These are phyloP conservation scores for Scutellaria baicalensis DNA, from an alignment of 257 asterid genomes.

Conservation along the genomic window DNA sequence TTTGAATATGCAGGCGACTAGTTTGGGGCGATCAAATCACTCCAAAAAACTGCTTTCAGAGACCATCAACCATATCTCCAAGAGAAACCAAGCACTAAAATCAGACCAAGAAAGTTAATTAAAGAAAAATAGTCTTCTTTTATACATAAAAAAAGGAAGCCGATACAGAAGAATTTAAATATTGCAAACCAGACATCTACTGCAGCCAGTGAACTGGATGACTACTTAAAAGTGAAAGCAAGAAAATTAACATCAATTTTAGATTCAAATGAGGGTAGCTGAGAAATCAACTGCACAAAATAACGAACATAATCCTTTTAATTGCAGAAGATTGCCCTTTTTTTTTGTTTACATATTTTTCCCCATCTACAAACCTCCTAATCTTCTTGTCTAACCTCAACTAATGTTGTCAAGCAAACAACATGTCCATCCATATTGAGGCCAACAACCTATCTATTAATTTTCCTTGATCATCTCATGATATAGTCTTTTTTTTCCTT, in stretches of 20 bases:
- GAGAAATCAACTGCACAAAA: neutral
- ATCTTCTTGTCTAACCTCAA: neutral
- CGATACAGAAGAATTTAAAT: neutral
- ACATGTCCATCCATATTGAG: neutral
- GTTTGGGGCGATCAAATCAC: conserved; percentile 79
- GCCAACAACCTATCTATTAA: neutral
- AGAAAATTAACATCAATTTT: neutral
- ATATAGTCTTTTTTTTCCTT: conserved; percentile 6
- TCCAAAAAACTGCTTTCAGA: conserved; percentile 48
- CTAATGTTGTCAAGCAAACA: too few relatives aligned
- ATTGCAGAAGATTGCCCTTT: neutral
- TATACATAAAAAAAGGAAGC: neutral
- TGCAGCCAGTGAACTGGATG: too few relatives aligned
- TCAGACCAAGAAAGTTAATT: conserved; percentile 21
- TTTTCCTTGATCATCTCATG: neutral
- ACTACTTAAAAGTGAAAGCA: too few relatives aligned
- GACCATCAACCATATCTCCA: conserved; percentile 68
- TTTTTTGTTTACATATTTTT: too few relatives aligned
- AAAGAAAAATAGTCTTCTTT: conserved; percentile 3
- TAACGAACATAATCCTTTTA: neutral
- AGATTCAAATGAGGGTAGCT: neutral
- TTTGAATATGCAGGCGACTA: conserved; percentile 74
- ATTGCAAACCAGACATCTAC: too few relatives aligned
- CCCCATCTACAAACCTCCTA: neutral
- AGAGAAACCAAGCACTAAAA: conserved; percentile 67